Base-by-base conservation (phyloP, 1,139 yeast genomes). In the Geotrichum candidum region DNA sequence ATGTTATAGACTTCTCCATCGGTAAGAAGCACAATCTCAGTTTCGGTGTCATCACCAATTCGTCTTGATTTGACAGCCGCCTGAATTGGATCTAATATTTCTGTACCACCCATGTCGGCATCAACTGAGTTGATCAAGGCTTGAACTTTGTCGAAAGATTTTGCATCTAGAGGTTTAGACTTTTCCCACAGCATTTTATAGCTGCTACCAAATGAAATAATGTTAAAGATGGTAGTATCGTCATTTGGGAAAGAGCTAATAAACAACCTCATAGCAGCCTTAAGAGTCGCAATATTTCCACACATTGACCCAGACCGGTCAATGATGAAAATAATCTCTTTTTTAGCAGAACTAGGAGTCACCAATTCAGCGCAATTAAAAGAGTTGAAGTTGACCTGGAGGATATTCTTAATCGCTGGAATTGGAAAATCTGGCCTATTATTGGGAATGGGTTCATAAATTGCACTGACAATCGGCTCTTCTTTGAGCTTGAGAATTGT, bases 281-380 rank as follows among this genome's bases (percentile, higher is more conserved):
- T 55, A 23, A 61, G 35, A 31, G 59, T 54, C 18, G 23, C n/a
- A 22, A 61, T 27, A 15, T 54, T 48, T 1, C 13, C 23, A 22
- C 2, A 6, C 63, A 61, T 61, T 4, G 63, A 58, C 4, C 61
- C 63, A 33, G 61, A 58, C 23, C 63, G 25, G 35, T 61, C 63
- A 18, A 61, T 33, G 6, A 61, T 41, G 22, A 61, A 61, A 35
- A 61, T 53, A 15, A 61, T 25, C 50, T 61, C 63, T 27, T 61
- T 61, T 1, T 54, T 11, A n/a, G 23, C 10, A 2, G 41, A 23
- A 27, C 57, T 58, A 4, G 53, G 53, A 6, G 13, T 35, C 25
- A 18, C 2, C 18, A 57, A 23, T 25, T 48, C 48, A 9, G 51
- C 46, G 15, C 48, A 15, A 10, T 38, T 35, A n/a, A 15, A n/a